Conservation (phyloP, 768 basidiomycete species). For the Psilocybe azurescens region DNA sequence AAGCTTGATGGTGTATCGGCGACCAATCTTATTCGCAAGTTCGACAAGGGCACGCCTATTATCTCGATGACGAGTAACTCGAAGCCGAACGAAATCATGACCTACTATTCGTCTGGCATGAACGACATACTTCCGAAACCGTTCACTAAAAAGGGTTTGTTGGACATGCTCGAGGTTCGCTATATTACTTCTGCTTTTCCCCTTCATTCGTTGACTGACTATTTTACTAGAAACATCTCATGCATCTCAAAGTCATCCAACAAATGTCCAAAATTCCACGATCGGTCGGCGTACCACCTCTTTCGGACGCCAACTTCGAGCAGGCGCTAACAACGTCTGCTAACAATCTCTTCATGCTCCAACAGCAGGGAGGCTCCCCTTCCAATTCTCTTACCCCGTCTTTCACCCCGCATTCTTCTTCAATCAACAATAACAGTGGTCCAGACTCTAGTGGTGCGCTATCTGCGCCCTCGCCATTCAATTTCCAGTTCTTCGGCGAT, state of each 20-base stretch:
- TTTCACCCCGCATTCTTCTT: slow-evolving; percentile 9
- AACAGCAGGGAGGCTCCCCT: neutral
- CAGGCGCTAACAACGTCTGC: slow-evolving; percentile 49
- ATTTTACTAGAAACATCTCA: slow-evolving; percentile 73
- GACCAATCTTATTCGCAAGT: slow-evolving; percentile 92
- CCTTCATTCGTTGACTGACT: neutral
- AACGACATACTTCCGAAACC: slow-evolving; percentile 97
- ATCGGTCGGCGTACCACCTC: slow-evolving; percentile 68
- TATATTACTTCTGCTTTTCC: neutral
- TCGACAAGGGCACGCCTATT: slow-evolving; percentile 94
- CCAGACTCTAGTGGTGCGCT: neutral
- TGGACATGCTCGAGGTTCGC: slow-evolving; percentile 88
- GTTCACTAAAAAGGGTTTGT: slow-evolving; percentile 91
- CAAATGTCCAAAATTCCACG: slow-evolving; percentile 72
- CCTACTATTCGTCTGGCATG: slow-evolving; percentile 91
- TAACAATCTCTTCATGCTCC: slow-evolving; percentile 21
- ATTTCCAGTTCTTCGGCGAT: slow-evolving; percentile 29
- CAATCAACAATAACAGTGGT: neutral
- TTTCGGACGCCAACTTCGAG: slow-evolving; percentile 59
- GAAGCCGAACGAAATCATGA: slow-evolving; percentile 91
- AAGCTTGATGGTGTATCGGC: slow-evolving; percentile 89
- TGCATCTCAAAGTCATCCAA: slow-evolving; percentile 87
- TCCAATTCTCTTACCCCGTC: slow-evolving; percentile 15
- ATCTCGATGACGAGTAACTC: slow-evolving; percentile 98
- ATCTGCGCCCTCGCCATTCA: slow-evolving; percentile 25